Percentiles rank a stretch among this genome's conserved stretches.
These are phyloP conservation scores for Tulasnella sp. DNA, from an alignment of 768 basidiomycete genomes.

Conservation along the genomic window DNA sequence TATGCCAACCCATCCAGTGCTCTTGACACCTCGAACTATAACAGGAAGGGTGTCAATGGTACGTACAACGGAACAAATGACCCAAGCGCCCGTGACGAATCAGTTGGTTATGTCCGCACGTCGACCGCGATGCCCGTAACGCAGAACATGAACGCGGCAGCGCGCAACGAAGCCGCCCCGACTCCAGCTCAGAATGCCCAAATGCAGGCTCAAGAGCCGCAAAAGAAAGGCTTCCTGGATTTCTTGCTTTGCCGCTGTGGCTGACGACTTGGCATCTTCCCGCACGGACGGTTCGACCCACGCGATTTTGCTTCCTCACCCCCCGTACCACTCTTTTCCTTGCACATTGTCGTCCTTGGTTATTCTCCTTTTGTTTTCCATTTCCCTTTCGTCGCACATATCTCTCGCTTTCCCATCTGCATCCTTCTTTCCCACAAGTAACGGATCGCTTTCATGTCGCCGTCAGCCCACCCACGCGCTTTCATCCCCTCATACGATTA, in stretches of 20 bases:
- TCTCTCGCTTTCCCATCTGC: constrained; percentile 4
- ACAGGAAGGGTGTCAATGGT: not conserved
- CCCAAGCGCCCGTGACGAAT: constrained; percentile 29
- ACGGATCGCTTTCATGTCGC: no score
- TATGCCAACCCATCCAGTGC: constrained; percentile 9
- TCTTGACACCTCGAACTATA: not conserved
- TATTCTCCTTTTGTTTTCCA: not conserved
- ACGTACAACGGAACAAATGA: constrained; percentile 3
- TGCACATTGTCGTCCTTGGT: not conserved
- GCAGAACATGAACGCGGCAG: constrained; percentile 8
- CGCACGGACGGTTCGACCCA: not conserved
- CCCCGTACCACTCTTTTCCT: not conserved
- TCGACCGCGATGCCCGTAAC: constrained; percentile 16
- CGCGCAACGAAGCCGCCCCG: constrained; percentile 4
- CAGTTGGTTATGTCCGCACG: constrained; percentile 6
- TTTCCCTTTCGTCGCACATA: not conserved
- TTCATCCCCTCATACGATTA: no score
- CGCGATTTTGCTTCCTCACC: not conserved
- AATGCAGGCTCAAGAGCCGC: constrained; percentile 9
- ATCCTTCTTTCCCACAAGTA: not conserved
- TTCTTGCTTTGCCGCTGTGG: constrained; percentile 73
- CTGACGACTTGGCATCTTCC: constrained; percentile 23
- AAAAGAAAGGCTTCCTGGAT: constrained; percentile 37
- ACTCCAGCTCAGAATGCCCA: constrained; percentile 2
- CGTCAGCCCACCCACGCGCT: no score